Base-by-base conservation (phyloP, 768 basidiomycete genomes). In the Rhizopogon roseolus region DNA sequence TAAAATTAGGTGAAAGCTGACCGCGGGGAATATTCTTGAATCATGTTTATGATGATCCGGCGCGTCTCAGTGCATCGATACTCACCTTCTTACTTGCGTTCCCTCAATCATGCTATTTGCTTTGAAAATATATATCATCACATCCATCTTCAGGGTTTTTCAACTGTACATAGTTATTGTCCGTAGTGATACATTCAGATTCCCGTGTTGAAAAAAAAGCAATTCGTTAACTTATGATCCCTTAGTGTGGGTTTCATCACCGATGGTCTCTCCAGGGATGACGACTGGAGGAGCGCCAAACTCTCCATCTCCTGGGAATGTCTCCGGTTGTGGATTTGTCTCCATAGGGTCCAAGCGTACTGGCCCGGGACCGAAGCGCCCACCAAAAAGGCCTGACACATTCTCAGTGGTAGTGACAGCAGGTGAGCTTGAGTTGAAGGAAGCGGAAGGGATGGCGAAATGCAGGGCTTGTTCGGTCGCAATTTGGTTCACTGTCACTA, bases 401-500 rank as follows among this genome's bases (percentile, higher is more conserved):
- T 65, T 69, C 46, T 50, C 32, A 16, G 55, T 22, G 9, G 40
- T 22, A 22, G 22, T 45, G 19, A 14, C 38, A 14, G 53, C 51
- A 7, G 65, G 60, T 16, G 5, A 36, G 3, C 14, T 25, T 48
- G 46, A 16, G 10, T 36, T 48, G 22, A 69, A 22, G 27, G 67
- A 59, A 2, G 56, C 19, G 1, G 53, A 32, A 14, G 67, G 67
- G 28, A 71, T 59, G 0, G 49, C 61, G 45, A 58, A 59, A 6
- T 71, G 62, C 50, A 53, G 58, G 0, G 60, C 58, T 27, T 49
- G 36, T 37, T 72, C 67, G 36, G 72, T 49, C 19, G 63, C 53
- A 34, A 73, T 59, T 48, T 73, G 72, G 55, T 73, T 71, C 48
- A 73, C 63, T 8, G 42, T 41, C 0, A 55, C 50, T 22, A 69